Evolutionary conservation across 768 basidiomycete genomes (phyloP), one percentile per base, ranked within the genome.

Genomic region (Lentinula detonsa): DNA sequence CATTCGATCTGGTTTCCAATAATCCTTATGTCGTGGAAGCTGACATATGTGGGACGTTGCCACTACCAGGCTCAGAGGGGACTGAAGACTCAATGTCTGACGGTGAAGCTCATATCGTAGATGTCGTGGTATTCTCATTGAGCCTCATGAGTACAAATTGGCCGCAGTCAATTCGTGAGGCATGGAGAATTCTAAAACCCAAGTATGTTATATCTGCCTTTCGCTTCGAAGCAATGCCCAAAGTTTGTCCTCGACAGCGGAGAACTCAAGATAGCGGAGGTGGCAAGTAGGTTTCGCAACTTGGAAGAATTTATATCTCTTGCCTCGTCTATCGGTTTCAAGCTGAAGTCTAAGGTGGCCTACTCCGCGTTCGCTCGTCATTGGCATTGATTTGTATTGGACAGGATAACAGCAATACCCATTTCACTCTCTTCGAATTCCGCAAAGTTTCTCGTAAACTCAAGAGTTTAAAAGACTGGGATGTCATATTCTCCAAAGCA

Each of bases 121-220:
- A 99, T 70, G 87, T 93, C 5, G 94, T 86, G 6, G 88, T 98
- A 23, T 98, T 94, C 70, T 92, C 95, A 23, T 80, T 99, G 65
- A 98, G 95, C 68, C 78, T 99, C 64, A 99, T 99, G 97, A 91
- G 92, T 35, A 90, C 87, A 15, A 98, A 99, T 70, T 99, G 97
- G 97, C 83, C 91, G n/a, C 81, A 80, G 49, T 93, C 93, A 67
- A 81, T 98, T 31, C 81, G 89, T 31, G 95, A 99, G 71, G 90
- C 91, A 7, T 91, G 92, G 85, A 80, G 97, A 65, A 83, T 98
- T 43, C 77, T 98, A 42, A 90, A 86, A 71, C 73, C 82, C n/a
- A 84, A 83, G 96, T 96, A 66, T 67, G 88, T 77, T 59, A 28
- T 31, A 13, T n/a, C 21, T 10, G 13, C n/a, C 61, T 59, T 21